These are phyloP conservation scores for Recurvomyces mirabilis DNA, from an alignment of 495 filamentous ascomycete genomes.

Conservation along the genomic window DNA sequence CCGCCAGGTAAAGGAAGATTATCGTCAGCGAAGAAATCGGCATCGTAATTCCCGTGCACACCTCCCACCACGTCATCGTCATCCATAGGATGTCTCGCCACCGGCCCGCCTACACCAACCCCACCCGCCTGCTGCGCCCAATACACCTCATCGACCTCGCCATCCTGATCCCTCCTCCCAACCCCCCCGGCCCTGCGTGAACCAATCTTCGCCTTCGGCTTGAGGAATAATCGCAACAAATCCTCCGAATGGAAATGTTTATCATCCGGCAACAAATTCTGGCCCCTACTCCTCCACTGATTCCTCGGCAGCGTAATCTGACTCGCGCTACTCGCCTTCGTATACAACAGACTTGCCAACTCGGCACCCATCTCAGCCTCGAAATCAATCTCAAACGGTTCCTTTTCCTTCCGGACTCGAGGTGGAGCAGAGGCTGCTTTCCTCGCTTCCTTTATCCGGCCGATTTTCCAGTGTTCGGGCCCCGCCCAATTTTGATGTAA, in stretches of 20 bases:
- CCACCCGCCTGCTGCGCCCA: constrained; percentile 56
- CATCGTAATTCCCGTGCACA: constrained; percentile 66
- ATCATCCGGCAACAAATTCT: constrained; percentile 91
- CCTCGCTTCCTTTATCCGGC: constrained; percentile 75
- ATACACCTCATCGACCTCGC: constrained; percentile 86
- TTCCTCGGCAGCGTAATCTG: constrained; percentile 77
- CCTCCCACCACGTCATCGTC: constrained; percentile 40
- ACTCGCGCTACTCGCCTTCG: constrained; percentile 66
- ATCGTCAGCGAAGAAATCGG: constrained; percentile 96
- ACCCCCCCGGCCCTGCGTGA: constrained; percentile 37
- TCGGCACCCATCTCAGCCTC: constrained; percentile 54
- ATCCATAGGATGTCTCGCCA: constrained; percentile 24
- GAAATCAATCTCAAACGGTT: constrained; percentile 92
- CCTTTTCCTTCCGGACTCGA: constrained; percentile 75
- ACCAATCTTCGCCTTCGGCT: constrained; percentile 73
- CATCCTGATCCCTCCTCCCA: constrained; percentile 37
- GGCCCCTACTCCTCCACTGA: constrained; percentile 86
- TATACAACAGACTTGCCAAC: constrained; percentile 73
- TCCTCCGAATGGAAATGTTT: constrained; percentile 96
- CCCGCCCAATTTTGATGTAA: constrained; percentile 92
- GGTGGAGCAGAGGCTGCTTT: constrained; percentile 46
- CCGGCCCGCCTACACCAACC: constrained; percentile 33
- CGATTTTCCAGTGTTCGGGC: constrained; percentile 95
- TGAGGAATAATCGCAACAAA: constrained; percentile 80
- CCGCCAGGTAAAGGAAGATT: constrained; percentile 53